Evolutionary conservation across 495 filamentous ascomycete species (phyloP).

Genomic region (Alectoria sarmentosa): DNA sequence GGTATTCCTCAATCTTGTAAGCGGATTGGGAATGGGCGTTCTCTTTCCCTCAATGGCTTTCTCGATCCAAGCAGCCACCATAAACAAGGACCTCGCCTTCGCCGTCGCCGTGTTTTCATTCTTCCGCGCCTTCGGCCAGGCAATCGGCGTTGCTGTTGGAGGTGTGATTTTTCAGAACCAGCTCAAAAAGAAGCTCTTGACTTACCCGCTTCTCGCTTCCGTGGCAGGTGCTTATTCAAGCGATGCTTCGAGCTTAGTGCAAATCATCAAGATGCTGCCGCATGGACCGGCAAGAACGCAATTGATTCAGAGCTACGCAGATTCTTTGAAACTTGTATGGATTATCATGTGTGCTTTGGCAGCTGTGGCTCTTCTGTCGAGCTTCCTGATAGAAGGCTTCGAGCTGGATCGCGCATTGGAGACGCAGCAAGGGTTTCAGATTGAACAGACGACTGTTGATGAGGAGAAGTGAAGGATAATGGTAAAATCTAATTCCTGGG

Average conservation of each 20-base stretch:
- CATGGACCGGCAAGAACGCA: constrained; percentile 33
- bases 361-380: constrained; percentile 42
- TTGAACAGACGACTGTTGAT: constrained; percentile 28
- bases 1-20: constrained; percentile 46
- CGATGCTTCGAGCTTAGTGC: constrained; percentile 54
- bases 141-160: constrained; percentile 51
- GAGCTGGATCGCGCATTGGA: constrained; percentile 47
- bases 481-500: neutral
- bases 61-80: constrained; percentile 44
- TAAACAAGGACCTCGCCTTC: constrained; percentile 43
- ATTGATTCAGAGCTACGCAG: constrained; percentile 48
- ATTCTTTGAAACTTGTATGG: constrained; percentile 53
- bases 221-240: constrained; percentile 43
- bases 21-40: constrained; percentile 42
- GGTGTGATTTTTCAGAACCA: constrained; percentile 55
- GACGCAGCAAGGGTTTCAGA: constrained; percentile 40
- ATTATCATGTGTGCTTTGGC: constrained; percentile 46
- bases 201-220: constrained; percentile 36
- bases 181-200: constrained; percentile 41
- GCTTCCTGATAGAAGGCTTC: constrained; percentile 45
- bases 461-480: constrained; percentile 30
- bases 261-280: constrained; percentile 51
- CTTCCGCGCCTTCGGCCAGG: constrained; percentile 50
- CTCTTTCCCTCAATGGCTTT: constrained; percentile 35
- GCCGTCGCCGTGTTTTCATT: constrained; percentile 54